Evolutionary conservation across 2,329 filamentous ascomycete species (phyloP).

Genomic region (Diaporthe aspalathi): DNA sequence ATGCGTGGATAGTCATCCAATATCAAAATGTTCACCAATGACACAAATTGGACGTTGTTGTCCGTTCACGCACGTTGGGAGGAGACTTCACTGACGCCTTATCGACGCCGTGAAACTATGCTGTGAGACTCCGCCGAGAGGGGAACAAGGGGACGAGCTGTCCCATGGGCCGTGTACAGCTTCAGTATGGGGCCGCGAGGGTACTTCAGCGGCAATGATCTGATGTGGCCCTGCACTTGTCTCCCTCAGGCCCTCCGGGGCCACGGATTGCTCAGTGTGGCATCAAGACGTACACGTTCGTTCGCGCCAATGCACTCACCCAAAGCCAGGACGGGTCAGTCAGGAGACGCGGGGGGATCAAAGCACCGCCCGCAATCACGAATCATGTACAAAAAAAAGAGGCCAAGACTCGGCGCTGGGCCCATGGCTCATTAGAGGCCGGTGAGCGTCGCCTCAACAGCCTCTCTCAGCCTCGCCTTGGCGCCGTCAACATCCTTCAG

Average conservation of each 20-base stretch:
- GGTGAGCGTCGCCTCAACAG: constrained; percentile 16
- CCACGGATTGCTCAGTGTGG: too few species aligned
- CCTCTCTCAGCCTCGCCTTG: constrained; percentile 30
- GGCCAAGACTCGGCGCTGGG: too few species aligned
- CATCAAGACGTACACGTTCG: too few species aligned
- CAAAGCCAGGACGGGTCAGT: too few species aligned
- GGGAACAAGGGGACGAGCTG: too few species aligned
- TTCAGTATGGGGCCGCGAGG: not conserved
- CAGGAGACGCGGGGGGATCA: not conserved
- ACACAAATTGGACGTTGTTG: rapidly evolving
- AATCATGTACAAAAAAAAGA: rapidly evolving
- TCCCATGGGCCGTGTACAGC: not conserved
- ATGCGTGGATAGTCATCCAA: not conserved
- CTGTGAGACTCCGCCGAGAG: not conserved
- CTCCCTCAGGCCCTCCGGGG: too few species aligned
- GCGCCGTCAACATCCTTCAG: constrained; percentile 28
- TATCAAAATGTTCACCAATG: too few species aligned
- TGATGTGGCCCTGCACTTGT: too few species aligned
- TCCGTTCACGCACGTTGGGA: rapidly evolving
- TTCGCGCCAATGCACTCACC: too few species aligned
- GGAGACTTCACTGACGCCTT: too few species aligned
- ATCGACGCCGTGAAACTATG: too few species aligned
- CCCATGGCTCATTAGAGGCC: constrained; percentile 5
- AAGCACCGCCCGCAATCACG: too few species aligned
- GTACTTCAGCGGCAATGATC: rapidly evolving